Percentiles rank a stretch among this genome's conserved stretches.
These are phyloP conservation scores for Cytospora piceae DNA, from an alignment of 2,329 filamentous ascomycete genomes.

Conservation along the genomic window DNA sequence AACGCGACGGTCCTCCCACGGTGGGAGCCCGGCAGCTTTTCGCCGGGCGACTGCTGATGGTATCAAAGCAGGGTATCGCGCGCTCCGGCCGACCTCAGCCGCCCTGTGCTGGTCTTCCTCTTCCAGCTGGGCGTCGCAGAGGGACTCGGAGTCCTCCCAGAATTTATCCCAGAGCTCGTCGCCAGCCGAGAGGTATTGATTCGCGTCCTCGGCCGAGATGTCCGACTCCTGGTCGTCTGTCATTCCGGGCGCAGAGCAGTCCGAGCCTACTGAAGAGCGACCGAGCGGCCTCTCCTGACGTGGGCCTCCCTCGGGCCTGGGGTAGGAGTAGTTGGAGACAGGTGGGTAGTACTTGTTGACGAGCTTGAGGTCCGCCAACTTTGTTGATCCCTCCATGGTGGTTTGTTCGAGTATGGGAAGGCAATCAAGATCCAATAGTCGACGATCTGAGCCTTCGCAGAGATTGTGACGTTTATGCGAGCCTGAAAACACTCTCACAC, in stretches of 20 bases:
- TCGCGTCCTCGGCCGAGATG: conserved; percentile 22
- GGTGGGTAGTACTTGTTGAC: conserved; percentile 30
- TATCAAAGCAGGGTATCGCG: conserved; percentile 22
- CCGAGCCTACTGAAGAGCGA: conserved; percentile 29
- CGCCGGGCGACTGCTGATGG: conserved; percentile 18
- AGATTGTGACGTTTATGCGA: conserved; percentile 1
- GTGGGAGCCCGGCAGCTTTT: conserved; percentile 5
- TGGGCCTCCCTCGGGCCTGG: conserved; percentile 11
- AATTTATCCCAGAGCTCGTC: conserved; percentile 29
- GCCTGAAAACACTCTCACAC: not conserved
- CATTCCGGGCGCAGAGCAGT: conserved; percentile 28
- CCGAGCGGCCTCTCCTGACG: conserved; percentile 5
- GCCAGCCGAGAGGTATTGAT: conserved; percentile 22
- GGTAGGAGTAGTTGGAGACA: conserved; percentile 30
- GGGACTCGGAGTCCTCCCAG: conserved; percentile 29
- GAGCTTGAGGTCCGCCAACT: conserved; percentile 28
- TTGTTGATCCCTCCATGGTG: conserved; percentile 26
- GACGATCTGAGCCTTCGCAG: not conserved
- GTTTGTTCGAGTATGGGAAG: not conserved
- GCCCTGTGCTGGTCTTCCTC: conserved; percentile 8
- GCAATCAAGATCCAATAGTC: not conserved
- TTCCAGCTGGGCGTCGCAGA: conserved; percentile 20
- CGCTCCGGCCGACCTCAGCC: conserved; percentile 6
- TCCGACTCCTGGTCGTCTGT: conserved; percentile 29
- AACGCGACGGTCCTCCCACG: not conserved